phyloP scores from a whole-genome alignment of 208 protist genomes.

The Tritrichomonas foetus region DNA sequence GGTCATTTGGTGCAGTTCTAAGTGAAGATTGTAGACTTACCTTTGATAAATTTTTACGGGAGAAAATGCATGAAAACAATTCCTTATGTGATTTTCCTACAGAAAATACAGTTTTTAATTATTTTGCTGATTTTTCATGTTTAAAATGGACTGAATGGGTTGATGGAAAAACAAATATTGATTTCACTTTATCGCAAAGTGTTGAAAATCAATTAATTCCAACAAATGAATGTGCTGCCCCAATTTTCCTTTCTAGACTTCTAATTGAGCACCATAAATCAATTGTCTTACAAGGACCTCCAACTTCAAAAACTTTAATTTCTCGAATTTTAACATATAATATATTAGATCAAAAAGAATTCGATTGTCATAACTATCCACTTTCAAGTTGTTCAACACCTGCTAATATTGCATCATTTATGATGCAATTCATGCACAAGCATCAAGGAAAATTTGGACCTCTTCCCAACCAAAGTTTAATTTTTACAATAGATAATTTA shows the following conservation, averaged over 20 bases:
- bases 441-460: background rate
- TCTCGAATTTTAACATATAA: background rate
- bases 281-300: background rate
- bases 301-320: background rate
- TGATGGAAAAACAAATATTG: background rate
- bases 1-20: conserved; percentile 85
- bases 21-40: conserved; percentile 70
- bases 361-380: conserved; percentile 73
- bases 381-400: conserved; percentile 69
- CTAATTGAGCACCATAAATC: background rate
- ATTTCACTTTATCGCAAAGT: background rate
- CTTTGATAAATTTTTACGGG: conserved; percentile 63
- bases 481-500: conserved; percentile 88
- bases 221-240: conserved; percentile 1
- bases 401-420: background rate
- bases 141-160: background rate
- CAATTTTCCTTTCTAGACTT: background rate
- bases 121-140: conserved; percentile 47
- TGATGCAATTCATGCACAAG: background rate
- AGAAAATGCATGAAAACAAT: conserved; percentile 71
- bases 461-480: conserved; percentile 71
- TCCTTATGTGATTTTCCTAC: conserved; percentile 64
- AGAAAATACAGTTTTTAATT: conserved; percentile 38
- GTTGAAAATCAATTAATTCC: background rate
- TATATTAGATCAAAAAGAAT: conserved; percentile 54